A percentile compares a stretch with the other conserved stretches of the same genome.
Evolutionary conservation across 1,284 basidiomycete genomes (phyloP).

Genomic region (Inonotus hispidus): DNA sequence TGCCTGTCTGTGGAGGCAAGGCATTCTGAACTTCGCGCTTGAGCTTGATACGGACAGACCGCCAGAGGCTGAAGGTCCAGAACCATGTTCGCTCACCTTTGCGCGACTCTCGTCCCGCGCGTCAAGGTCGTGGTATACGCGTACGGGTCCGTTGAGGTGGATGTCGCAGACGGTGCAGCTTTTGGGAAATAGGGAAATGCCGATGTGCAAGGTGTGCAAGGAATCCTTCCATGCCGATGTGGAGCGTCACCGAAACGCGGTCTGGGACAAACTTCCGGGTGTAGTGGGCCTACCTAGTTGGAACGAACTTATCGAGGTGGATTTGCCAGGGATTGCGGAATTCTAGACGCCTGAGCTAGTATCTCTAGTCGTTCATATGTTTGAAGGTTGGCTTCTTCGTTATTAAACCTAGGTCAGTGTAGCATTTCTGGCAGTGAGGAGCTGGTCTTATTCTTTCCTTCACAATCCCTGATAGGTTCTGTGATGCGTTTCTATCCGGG

Average conservation of each 20-base stretch:
- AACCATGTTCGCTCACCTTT: slow-evolving; percentile 40
- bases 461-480: no score
- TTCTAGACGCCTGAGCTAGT: background rate
- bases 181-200: slow-evolving; percentile 27
- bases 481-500: no score
- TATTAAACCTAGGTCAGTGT: no score
- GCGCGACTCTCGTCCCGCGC: slow-evolving; percentile 38
- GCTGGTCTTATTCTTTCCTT: no score
- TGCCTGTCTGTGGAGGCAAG: slow-evolving; percentile 21
- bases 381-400: background rate
- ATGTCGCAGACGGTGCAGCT: slow-evolving; percentile 45
- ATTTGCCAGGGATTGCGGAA: slow-evolving; percentile 21
- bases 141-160: slow-evolving; percentile 50
- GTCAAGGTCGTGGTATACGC: slow-evolving; percentile 44
- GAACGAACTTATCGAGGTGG: slow-evolving; percentile 35
- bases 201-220: slow-evolving; percentile 41
- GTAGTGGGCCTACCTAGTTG: slow-evolving; percentile 42
- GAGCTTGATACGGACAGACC: background rate
- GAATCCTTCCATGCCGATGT: slow-evolving; percentile 40
- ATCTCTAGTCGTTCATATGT: background rate
- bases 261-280: slow-evolving; percentile 45
- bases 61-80: slow-evolving; percentile 23
- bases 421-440: no score
- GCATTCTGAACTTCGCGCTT: background rate
- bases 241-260: slow-evolving; percentile 32